Conservation (phyloP, 1,139 yeast species). For the Debaryomyces fabryi region DNA sequence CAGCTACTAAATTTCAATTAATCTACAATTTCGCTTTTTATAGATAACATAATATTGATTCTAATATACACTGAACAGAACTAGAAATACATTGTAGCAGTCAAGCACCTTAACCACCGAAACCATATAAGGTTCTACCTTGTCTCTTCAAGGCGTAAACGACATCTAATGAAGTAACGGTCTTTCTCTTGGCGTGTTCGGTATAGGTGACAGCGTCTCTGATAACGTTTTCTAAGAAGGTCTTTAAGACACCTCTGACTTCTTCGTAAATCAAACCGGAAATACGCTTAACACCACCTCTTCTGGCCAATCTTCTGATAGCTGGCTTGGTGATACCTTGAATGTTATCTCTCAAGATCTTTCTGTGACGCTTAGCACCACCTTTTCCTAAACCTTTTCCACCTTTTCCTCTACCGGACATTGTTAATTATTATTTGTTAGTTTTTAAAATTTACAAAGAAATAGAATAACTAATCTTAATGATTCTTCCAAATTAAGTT, state of each 20-base stretch:
- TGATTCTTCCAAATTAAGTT: neutral
- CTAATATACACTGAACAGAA: conserved; percentile 36
- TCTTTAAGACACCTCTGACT: conserved; percentile 95
- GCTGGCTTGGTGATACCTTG: conserved; percentile 99
- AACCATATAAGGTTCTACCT: conserved; percentile 99
- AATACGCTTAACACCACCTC: conserved; percentile 99
- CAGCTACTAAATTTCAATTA: conserved; percentile 9
- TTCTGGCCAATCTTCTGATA: conserved; percentile 99
- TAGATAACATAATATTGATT: conserved; percentile 15
- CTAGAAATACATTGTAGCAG: conserved; percentile 23
- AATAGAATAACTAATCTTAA: conserved; percentile 2
- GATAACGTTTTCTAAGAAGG: conserved; percentile 95
- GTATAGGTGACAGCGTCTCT: conserved; percentile 99
- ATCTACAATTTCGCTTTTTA: neutral
- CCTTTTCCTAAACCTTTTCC: conserved; percentile 99
- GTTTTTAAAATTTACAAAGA: conserved; percentile 3
- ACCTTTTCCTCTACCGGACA: conserved; percentile 99
- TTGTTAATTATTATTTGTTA: conserved; percentile 38
- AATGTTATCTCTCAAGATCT: conserved; percentile 98
- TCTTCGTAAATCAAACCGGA: conserved; percentile 98
- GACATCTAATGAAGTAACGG: conserved; percentile 97
- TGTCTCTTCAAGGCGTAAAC: conserved; percentile 99
- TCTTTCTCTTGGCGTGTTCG: conserved; percentile 99
- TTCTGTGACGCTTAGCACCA: conserved; percentile 99
- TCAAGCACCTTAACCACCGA: conserved; percentile 78